Conservation (phyloP, 2,329 filamentous ascomycete species). For the Botrytis byssoidea region DNA sequence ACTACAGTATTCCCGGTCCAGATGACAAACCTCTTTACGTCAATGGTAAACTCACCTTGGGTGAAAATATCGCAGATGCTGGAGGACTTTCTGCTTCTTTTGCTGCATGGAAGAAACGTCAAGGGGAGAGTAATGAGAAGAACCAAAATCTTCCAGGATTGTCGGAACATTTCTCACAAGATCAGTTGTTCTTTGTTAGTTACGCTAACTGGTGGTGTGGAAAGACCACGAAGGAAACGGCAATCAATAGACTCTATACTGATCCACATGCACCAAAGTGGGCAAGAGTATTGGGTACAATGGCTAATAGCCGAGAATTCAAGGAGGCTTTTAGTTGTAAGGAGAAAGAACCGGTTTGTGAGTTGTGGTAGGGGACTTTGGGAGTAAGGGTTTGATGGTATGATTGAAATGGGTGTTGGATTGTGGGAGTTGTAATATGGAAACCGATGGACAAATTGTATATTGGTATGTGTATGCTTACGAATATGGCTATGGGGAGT, state of each 20-base stretch:
- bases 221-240: constrained; percentile 58
- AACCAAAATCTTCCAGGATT: constrained; percentile 59
- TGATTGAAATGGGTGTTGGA: not conserved
- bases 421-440: not conserved
- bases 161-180: constrained; percentile 56
- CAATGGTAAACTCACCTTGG: constrained; percentile 61
- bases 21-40: constrained; percentile 58
- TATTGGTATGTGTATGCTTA: not conserved
- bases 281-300: constrained; percentile 60
- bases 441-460: not conserved
- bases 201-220: constrained; percentile 67
- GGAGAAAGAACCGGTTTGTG: constrained; percentile 63
- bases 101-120: constrained; percentile 62
- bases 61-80: constrained; percentile 71
- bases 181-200: constrained; percentile 68
- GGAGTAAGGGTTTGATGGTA: not conserved
- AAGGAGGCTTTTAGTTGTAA: constrained; percentile 65
- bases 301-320: constrained; percentile 67
- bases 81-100: constrained; percentile 64
- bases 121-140: constrained; percentile 45
- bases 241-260: constrained; percentile 56
- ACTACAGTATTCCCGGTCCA: constrained; percentile 57
- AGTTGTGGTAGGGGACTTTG: constrained; percentile 56
- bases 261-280: constrained; percentile 66
- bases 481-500: not conserved